These are phyloP conservation scores for Themeda triandra DNA, from an alignment of 176 grass and related monocot genomes.

Conservation along the genomic window DNA sequence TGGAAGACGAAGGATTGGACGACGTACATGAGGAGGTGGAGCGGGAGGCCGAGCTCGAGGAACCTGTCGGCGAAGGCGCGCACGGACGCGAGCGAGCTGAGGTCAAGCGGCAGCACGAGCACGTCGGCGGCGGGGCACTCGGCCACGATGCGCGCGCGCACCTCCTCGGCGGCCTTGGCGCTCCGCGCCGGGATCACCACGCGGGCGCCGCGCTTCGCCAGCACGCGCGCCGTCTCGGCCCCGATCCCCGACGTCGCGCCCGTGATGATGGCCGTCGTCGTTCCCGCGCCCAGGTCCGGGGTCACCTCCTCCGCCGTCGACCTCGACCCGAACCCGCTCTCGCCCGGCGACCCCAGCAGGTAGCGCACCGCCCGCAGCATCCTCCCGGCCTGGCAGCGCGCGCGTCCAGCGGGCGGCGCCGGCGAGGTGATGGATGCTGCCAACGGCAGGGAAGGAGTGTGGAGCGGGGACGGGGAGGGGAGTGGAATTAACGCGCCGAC, in stretches of 20 bases:
- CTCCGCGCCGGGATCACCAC: slow-evolving; percentile 73
- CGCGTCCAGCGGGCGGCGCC: not conserved
- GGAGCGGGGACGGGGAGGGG: not conserved
- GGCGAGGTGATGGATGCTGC: not conserved
- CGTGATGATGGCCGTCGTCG: slow-evolving; percentile 74
- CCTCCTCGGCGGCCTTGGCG: slow-evolving; percentile 83
- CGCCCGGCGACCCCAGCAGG: slow-evolving; percentile 66
- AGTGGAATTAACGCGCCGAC: not conserved
- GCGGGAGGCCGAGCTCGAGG: slow-evolving; percentile 65
- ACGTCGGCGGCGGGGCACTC: slow-evolving; percentile 63
- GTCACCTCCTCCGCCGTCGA: slow-evolving; percentile 77
- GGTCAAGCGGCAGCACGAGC: slow-evolving; percentile 79
- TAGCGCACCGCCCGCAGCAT: slow-evolving; percentile 77
- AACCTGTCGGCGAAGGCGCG: slow-evolving; percentile 61
- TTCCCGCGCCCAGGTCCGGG: slow-evolving; percentile 38
- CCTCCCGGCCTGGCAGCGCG: not conserved
- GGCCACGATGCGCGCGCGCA: slow-evolving; percentile 39
- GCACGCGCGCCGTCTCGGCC: slow-evolving; percentile 82
- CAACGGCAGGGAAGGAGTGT: not conserved
- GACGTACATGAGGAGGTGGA: slow-evolving; percentile 82
- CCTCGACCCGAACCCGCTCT: slow-evolving; percentile 78
- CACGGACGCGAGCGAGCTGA: slow-evolving; percentile 85
- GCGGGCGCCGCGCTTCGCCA: slow-evolving; percentile 75
- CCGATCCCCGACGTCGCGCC: slow-evolving; percentile 96
- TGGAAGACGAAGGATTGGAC: not conserved